Base-by-base conservation (phyloP, 2,329 filamentous ascomycete species). In the Ophiognomonia clavigignenti-juglandacearum region DNA sequence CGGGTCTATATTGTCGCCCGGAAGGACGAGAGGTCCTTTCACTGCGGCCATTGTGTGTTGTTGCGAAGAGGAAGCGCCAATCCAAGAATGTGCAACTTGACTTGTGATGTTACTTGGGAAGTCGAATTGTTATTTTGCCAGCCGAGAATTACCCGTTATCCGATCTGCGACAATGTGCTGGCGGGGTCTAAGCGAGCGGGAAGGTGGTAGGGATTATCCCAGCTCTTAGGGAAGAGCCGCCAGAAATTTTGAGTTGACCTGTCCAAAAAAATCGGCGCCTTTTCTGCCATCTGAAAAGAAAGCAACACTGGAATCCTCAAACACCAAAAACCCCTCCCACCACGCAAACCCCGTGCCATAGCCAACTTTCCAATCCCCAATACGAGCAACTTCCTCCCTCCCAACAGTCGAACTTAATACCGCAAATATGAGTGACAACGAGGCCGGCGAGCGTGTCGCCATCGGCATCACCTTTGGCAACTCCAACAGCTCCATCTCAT, bases 401-500 rank as follows among this genome's bases (percentile, higher is more conserved):
- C 34, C 46, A 36, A 34, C 46, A 39, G 36, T 41, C 34, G 36
- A 39, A 22, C 36, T 22, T 34, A 48, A 27, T 35, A 40, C 39
- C 38, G 29, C 27, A 29, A 42, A 49, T 51, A 77, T 77, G 74
- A 69, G 70, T 66, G 71, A 73, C n/a, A n/a, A n/a, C n/a, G n/a
- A n/a, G n/a, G n/a, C n/a, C n/a, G n/a, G 69, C 58, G 75, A 83
- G 58, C 76, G 81, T 60, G 74, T 77, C 61, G 88, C 86, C 65
- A 97, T 98, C 71, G 93, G 93, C 67, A 90, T 98, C 65, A 87
- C 91, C 57, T 96, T 97, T 76, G 93, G 93, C 72, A 98, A 97
- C 76, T 91, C 90, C 53, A 95, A 96, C 83, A 95, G 89, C 74
- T 96, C 90, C 52, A 96, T 98, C 71, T 92, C 92, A 60, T 90